These are phyloP conservation scores for Aspergillus incahuasiensis DNA, from an alignment of 495 filamentous ascomycete species.

Conservation along the genomic window DNA sequence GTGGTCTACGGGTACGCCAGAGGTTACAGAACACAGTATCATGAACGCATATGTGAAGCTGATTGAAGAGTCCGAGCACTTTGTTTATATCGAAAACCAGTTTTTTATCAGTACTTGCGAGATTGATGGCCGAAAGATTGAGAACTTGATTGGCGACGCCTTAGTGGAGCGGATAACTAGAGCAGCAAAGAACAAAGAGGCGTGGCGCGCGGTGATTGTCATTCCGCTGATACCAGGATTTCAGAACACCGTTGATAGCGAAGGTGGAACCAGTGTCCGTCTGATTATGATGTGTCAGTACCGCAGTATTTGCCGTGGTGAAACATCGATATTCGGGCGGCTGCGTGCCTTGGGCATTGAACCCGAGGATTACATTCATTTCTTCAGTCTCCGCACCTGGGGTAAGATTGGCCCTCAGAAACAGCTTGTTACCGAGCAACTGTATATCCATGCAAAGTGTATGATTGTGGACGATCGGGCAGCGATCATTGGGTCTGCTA, in stretches of 20 bases:
- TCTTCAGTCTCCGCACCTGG: conserved; percentile 91
- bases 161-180: conserved; percentile 86
- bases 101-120: conserved; percentile 96
- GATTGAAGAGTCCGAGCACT: conserved; percentile 92
- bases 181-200: conserved; percentile 77
- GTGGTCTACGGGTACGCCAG: conserved; percentile 87
- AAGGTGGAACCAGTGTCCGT: conserved; percentile 89
- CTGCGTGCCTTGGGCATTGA: conserved; percentile 80
- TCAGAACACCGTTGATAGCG: conserved; percentile 90
- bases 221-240: conserved; percentile 98
- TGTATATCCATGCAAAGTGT: conserved; percentile 97
- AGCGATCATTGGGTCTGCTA: conserved; percentile 93
- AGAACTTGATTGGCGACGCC: conserved; percentile 93
- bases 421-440: conserved; percentile 85
- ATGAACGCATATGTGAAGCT: conserved; percentile 92
- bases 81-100: conserved; percentile 99
- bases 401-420: conserved; percentile 83
- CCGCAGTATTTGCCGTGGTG: conserved; percentile 91
- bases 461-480: conserved; percentile 95
- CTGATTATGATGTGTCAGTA: conserved; percentile 98
- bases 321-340: conserved; percentile 87
- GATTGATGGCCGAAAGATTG: conserved; percentile 78
- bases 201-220: conserved; percentile 90
- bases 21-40: conserved; percentile 85
- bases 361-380: conserved; percentile 93